Evolutionary conservation across 2,329 filamentous ascomycete genomes (phyloP), one percentile per base, ranked within the genome.

Genomic region (Helicocarpus griseus): DNA sequence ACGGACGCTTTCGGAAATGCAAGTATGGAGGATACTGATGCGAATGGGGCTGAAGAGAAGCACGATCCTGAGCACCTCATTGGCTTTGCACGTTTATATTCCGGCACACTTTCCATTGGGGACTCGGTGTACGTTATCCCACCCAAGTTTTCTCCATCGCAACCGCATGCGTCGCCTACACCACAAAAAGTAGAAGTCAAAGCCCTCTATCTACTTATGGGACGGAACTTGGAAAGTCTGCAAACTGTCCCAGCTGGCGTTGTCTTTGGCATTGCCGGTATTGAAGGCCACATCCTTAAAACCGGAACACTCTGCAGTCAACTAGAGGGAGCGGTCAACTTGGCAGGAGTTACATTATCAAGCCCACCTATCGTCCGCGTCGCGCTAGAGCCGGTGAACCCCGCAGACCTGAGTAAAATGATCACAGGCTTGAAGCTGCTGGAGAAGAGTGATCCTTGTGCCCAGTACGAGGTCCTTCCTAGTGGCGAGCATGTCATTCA

Each of bases 181-280:
- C 89, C 90, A 0, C 79, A 86, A 58, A 89, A 90, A 64, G 83
- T 95, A 35, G 91, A 82, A 0, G 83, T 98, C 48, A 90, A 84
- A 14, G 87, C 87, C 1, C 75, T 98, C 2, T 98, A 98, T 68
- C 83, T 98, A 65, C 81, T 98, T 50, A 98, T 98, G 93, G 93
- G 93, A 28, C 80, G 91, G 53, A 86, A 86, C 53, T 74, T 98
- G 4, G 91, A 97, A 63, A 79, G 85, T 1, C 78, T 98, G 0
- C 79, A 81, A 14, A 86, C 85, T 0, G 91, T 97, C 0, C 91
- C 91, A 5, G 91, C 93, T 0, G 93, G 93, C 40, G 90, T 95
- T 6, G 86, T 98, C 4, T 97, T 98, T 63, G 93, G 93, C 22
- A 93, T 98, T 50, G 89, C 85, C 29, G 93, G 93, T 1, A 79